Evolutionary conservation across 257 asterid species (phyloP), one percentile per base, ranked within the genome.

Genomic region (Solanum peruvianum): DNA sequence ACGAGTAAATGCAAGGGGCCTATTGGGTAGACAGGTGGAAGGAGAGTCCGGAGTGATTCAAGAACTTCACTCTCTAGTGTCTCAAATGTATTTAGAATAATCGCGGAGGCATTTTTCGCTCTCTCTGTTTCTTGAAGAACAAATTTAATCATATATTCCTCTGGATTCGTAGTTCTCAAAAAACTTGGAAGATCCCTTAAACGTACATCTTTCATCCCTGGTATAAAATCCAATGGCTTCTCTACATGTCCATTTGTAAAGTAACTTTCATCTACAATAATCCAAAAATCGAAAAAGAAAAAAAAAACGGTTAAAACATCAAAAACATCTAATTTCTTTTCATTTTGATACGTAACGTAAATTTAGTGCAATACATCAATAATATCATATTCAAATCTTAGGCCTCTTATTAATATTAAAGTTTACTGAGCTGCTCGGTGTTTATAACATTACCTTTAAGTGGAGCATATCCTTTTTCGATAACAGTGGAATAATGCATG

Each of bases 1-100:
- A 83, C 77, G 13, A 87, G 78, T 13, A 87, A 45, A 27, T 87
- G 77, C 10, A 87, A 87, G 14, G 87, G 89, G 4, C 89, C 89
- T 58, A 87, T 62, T 66, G 89, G 13, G 69, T 83, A 87, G 5
- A 81, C 42, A 2, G 67, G 45, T 25, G 89, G 83, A 21, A 78
- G 80, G 7, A 66, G 37, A 18, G 64, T 27, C 18, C 11, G 66
- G 37, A 87, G 86, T 0, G 72, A 47, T 37, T 56, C 35, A 21
- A 87, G 58, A 41, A 76, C 60, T 83, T 84, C 86, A 16, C 15
- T 35, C 35, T 88, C 90, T 11, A 88, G 33, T 6, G 80, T 12
- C 7, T 85, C 82, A n/a, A 64, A 88, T 1, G 90, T 88, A 66
- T 88, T 85, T 3, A 88, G 25, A 9, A 88, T 4, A 18, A 85